A percentile compares a stretch with the other conserved stretches of the same genome.
These are phyloP conservation scores for Fusarium bulbicola DNA, from an alignment of 2,329 filamentous ascomycete species.

Conservation along the genomic window DNA sequence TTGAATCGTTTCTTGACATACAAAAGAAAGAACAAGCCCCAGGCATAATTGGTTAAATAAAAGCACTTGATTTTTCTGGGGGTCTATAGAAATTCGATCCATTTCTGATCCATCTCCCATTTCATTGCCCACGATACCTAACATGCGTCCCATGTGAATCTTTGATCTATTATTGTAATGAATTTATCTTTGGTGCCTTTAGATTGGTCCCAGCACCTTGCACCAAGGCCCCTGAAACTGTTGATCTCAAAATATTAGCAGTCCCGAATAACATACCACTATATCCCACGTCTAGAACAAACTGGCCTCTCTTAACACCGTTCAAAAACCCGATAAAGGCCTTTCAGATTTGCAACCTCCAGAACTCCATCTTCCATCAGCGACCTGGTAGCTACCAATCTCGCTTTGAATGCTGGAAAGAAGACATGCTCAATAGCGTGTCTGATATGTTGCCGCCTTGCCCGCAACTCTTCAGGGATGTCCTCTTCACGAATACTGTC, in stretches of 20 bases:
- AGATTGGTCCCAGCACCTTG: neutral
- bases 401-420: conserved; percentile 87
- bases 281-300: neutral
- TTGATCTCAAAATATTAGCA: neutral
- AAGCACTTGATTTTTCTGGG: conserved; percentile 10
- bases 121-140: neutral
- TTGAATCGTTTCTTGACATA: conserved; percentile 70
- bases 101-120: neutral
- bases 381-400: conserved; percentile 82
- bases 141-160: neutral
- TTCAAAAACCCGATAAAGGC: conserved; percentile 94
- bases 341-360: conserved; percentile 91
- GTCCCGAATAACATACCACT: conserved; percentile 3
- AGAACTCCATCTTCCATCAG: conserved; percentile 79
- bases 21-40: conserved; percentile 66
- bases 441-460: conserved; percentile 74
- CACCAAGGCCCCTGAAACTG: neutral
- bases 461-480: conserved; percentile 60
- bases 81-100: neutral
- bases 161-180: neutral
- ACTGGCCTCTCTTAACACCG: conserved; percentile 69
- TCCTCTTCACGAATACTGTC: conserved; percentile 48
- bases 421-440: conserved; percentile 84
- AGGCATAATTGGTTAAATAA: conserved; percentile 38
- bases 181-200: neutral